Percentiles rank a stretch among this genome's conserved stretches.
phyloP scores from a whole-genome alignment of 208 protist species.

The Trypanosomatidae sp. region DNA sequence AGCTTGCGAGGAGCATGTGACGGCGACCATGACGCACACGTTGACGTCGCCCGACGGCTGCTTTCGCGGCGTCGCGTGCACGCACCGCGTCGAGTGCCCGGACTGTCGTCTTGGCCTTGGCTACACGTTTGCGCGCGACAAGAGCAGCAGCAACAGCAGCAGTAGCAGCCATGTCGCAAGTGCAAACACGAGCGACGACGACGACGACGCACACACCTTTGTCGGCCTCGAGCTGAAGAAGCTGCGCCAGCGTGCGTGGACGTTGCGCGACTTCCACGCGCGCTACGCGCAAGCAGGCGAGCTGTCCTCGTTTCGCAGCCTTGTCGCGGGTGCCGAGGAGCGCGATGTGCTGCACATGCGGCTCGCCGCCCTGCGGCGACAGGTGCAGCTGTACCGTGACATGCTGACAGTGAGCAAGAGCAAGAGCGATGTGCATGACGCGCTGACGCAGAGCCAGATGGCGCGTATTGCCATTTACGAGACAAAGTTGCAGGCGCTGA shows the following conservation, averaged over 20 bases:
- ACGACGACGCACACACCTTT: conserved; percentile 18
- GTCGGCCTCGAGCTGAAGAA: conserved; percentile 67
- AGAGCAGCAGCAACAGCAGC: background rate
- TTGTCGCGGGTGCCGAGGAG: conserved; percentile 75
- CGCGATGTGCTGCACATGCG: conserved; percentile 61
- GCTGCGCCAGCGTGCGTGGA: conserved; percentile 49
- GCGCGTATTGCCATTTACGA: conserved; percentile 69
- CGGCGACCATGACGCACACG: background rate
- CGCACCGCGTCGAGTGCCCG: background rate
- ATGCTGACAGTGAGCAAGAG: conserved; percentile 72
- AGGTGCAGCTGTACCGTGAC: conserved; percentile 70
- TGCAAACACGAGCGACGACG: background rate
- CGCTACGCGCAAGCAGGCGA: conserved; percentile 41
- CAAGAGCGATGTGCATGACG: conserved; percentile 75
- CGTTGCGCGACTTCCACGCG: conserved; percentile 38
- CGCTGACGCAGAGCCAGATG: conserved; percentile 68
- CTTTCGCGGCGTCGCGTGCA: background rate
- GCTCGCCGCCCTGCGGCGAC: conserved; percentile 50
- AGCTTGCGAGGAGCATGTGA: no score
- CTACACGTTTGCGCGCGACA: background rate
- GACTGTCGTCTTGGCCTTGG: background rate
- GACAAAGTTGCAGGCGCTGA: conserved; percentile 67
- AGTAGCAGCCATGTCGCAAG: background rate
- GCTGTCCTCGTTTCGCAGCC: conserved; percentile 39
- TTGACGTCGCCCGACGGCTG: background rate